These are phyloP conservation scores for Vitellaria paradoxa DNA, from an alignment of 179 eudicot genomes.

Conservation along the genomic window DNA sequence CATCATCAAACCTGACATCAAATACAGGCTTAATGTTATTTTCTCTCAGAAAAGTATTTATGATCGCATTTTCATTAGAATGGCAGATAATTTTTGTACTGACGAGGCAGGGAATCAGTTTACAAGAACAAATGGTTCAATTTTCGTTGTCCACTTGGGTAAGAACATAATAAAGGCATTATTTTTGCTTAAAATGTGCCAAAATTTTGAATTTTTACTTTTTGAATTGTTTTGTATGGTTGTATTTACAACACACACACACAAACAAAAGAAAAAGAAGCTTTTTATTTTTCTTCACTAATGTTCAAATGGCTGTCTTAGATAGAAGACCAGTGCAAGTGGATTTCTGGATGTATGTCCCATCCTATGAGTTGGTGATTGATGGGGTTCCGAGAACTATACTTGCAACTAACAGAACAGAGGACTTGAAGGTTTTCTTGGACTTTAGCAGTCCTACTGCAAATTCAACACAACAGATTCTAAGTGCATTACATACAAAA, in stretches of 20 bases:
- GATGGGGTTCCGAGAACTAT: slow-evolving; percentile 19
- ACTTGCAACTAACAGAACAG: slow-evolving; percentile 15
- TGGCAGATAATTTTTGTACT: slow-evolving; percentile 14
- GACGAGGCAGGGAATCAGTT: slow-evolving; percentile 18
- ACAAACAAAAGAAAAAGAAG: no score
- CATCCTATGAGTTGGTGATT: slow-evolving; percentile 19
- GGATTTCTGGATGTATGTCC: slow-evolving; percentile 18
- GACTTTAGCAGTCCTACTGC: slow-evolving; percentile 20
- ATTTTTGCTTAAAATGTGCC: background rate
- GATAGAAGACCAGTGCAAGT: slow-evolving; percentile 21
- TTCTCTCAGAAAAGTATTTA: slow-evolving; percentile 8
- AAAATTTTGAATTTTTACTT: no score
- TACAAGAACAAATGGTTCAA: slow-evolving; percentile 11
- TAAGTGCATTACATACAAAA: slow-evolving; percentile 12
- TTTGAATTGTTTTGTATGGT: no score
- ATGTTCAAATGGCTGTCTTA: slow-evolving; percentile 4
- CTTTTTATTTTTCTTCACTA: background rate
- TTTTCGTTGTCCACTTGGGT: slow-evolving; percentile 14
- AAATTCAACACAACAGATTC: slow-evolving; percentile 15
- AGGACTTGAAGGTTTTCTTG: slow-evolving; percentile 16
- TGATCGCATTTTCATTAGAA: background rate
- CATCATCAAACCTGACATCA: background rate
- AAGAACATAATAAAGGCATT: background rate
- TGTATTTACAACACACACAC: no score
- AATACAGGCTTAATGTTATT: slow-evolving; percentile 7